These are phyloP conservation scores for Corrigiola litoralis DNA, from an alignment of 179 eudicot species.

Conservation along the genomic window DNA sequence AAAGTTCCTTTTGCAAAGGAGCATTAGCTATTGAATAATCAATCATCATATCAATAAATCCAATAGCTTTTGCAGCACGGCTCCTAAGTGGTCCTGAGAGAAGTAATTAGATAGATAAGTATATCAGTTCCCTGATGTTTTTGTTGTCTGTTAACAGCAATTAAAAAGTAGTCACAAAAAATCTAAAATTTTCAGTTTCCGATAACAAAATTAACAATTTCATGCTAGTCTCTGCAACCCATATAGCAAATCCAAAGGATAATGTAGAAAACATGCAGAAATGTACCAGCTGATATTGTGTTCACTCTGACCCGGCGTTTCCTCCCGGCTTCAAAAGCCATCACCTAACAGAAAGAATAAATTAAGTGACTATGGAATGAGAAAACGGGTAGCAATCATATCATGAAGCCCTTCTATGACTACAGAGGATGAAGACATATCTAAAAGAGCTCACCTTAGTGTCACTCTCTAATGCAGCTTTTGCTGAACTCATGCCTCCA, in stretches of 20 bases:
- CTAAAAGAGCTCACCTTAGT: conserved; percentile 53
- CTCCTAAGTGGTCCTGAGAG: conserved; percentile 83
- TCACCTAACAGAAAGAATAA: conserved; percentile 45
- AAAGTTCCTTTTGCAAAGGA: conserved; percentile 83
- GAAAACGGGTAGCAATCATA: not conserved
- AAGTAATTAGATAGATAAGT: not conserved
- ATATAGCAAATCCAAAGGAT: no score
- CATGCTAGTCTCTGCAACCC: no score
- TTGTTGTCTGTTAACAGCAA: no score
- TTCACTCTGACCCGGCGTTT: conserved; percentile 81
- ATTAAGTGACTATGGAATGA: not conserved
- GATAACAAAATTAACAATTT: no score
- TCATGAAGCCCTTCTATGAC: not conserved
- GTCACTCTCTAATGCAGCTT: conserved; percentile 97
- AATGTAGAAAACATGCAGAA: no score
- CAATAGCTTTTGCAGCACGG: conserved; percentile 97
- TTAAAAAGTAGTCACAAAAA: no score
- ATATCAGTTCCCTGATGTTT: not conserved
- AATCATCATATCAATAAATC: conserved; percentile 93
- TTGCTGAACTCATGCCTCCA: conserved; percentile 99
- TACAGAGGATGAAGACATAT: not conserved
- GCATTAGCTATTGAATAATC: conserved; percentile 84
- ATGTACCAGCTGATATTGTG: conserved; percentile 91
- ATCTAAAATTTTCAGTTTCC: no score
- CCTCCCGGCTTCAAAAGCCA: conserved; percentile 98